Evolutionary conservation across 106 monocot species (phyloP).

Genomic region (Acorus gramineus): DNA sequence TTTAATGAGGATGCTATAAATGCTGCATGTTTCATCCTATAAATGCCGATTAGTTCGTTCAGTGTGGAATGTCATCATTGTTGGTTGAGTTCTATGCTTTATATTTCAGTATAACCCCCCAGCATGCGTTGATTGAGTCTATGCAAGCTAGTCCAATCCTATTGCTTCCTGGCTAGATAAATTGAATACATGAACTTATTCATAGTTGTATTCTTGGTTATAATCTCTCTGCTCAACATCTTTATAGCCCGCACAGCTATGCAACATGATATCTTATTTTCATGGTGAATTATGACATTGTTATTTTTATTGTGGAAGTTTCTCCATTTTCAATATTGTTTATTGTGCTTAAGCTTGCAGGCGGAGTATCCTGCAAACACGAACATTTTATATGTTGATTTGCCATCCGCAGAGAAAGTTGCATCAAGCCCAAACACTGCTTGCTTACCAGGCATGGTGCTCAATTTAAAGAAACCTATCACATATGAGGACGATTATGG

Average conservation of each 20-base stretch:
- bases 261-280: neutral
- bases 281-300: slow-evolving; percentile 1
- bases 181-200: no score
- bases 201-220: no score
- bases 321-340: slow-evolving; percentile 13
- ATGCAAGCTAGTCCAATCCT: no score
- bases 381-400: slow-evolving; percentile 91
- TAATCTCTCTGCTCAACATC: no score
- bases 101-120: no score
- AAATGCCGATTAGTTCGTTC: no score
- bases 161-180: no score
- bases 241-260: no score
- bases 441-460: slow-evolving; percentile 87
- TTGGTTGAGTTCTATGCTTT: no score
- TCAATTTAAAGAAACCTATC: slow-evolving; percentile 83
- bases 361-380: slow-evolving; percentile 86
- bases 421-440: slow-evolving; percentile 59
- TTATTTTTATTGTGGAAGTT: slow-evolving; percentile 4
- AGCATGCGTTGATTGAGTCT: no score
- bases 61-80: no score
- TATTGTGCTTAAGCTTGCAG: slow-evolving; percentile 49
- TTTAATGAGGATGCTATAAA: neutral
- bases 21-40: slow-evolving; percentile 1
- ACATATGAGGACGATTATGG: slow-evolving; percentile 68
- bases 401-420: slow-evolving; percentile 72